A percentile compares a stretch with the other conserved stretches of the same genome.
phyloP scores from a whole-genome alignment of 495 filamentous ascomycete genomes.

The Poronia punctata region DNA sequence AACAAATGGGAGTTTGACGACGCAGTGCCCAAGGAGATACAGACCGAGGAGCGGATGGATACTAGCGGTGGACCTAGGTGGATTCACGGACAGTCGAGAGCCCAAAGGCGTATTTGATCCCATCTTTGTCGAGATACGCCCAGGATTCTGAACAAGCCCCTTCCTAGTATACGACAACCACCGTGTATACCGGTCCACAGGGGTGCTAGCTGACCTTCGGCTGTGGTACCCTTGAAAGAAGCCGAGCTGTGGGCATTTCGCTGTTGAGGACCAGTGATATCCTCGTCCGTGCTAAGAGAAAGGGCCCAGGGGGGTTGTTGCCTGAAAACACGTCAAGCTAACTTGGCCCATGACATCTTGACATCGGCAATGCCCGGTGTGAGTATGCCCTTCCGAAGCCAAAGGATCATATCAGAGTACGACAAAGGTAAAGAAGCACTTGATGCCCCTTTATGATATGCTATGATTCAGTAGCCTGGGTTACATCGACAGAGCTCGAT shows the following conservation, averaged over 20 bases:
- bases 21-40: too few species aligned
- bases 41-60: too few species aligned
- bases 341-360: constrained; percentile 3
- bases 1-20: too few species aligned
- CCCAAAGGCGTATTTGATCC: constrained; percentile 14
- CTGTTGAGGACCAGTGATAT: constrained; percentile 11
- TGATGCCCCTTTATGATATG: constrained; percentile 1
- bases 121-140: constrained; percentile 16
- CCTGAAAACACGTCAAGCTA: constrained; percentile 5
- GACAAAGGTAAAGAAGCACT: not conserved
- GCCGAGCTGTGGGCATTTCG: constrained; percentile 14
- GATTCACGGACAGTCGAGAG: too few species aligned
- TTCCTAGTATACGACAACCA: constrained; percentile 15
- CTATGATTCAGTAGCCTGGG: not conserved
- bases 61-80: too few species aligned
- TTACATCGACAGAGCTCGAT: not conserved
- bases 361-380: constrained; percentile 5
- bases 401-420: not conserved
- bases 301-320: constrained; percentile 9
- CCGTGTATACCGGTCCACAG: constrained; percentile 12
- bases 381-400: not conserved
- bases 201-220: constrained; percentile 15
- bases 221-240: constrained; percentile 15
- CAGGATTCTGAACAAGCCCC: constrained; percentile 15
- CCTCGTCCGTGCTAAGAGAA: constrained; percentile 8